Base-by-base conservation (phyloP, 2,329 filamentous ascomycete species). In the Pseudogymnoascus sp. region DNA sequence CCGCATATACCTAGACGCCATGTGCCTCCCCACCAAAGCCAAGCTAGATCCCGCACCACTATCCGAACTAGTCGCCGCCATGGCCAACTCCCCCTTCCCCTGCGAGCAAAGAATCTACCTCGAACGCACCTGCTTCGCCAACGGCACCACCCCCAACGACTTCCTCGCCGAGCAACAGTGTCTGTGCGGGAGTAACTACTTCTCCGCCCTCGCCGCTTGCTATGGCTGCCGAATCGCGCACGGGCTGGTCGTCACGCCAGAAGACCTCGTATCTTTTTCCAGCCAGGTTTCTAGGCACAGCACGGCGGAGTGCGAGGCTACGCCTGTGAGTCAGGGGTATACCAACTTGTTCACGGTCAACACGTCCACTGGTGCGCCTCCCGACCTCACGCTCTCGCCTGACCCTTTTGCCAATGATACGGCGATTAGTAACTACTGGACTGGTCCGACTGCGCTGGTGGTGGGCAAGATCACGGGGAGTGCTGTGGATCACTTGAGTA, bases 81-180 rank as follows among this genome's bases (percentile, higher is more conserved):
- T 29, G 41, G 24, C 3, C 8, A 47, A 47, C 26, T 54, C 44
- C 4, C n/a, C n/a, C 8, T 17, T 33, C 26, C 44, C 44, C 26
- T 54, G 44, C 44, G 26, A 54, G 26, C 44, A 54, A 17, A 9
- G 4, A 7, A 11, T 2, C n/a, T 33, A 6, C 44, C 8, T 26
- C 8, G 9, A 21, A 21, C 21, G 21, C 21, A 21, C 21, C 21
- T 63, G 62, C 54, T 29, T 26, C 9, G 36, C 36, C 4, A 60
- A 63, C 36, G 61, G 62, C 15, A 63, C 61, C 26, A 17, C 35
- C 4, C 21, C 59, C 5, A 21, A 60, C 26, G 62, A 63, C 24
- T 47, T 63, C 37, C 21, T 64, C 24, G 62, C 61, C 5, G 50
- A 63, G 24, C 62, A 64, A 36, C 21, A 64, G 31, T 64, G 62